Conservation (phyloP, 192 early-diverging fungal species). For the Ambispora gerdemannii region DNA sequence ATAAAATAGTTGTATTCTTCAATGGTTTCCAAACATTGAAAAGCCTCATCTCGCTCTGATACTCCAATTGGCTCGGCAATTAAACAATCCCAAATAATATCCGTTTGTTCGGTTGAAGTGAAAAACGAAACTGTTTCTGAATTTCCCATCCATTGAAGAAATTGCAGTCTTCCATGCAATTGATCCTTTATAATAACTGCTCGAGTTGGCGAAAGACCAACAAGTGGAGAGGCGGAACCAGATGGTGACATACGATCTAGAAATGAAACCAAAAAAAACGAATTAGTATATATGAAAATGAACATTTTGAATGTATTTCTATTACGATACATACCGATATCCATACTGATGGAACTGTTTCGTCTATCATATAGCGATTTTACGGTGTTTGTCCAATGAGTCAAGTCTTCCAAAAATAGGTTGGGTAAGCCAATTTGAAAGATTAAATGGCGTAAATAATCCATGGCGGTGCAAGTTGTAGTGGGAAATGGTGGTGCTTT, state of each 20-base stretch:
- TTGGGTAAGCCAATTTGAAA: conserved; percentile 10
- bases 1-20: conserved; percentile 36
- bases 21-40: conserved; percentile 40
- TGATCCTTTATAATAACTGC: conserved; percentile 27
- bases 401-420: conserved; percentile 31
- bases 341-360: conserved; percentile 20
- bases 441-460: conserved; percentile 23
- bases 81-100: conserved; percentile 44
- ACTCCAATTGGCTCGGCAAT: conserved; percentile 43
- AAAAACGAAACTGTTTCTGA: conserved; percentile 33
- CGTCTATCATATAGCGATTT: conserved; percentile 20
- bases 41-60: conserved; percentile 44
- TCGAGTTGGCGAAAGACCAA: conserved; percentile 18
- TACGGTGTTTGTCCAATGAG: conserved; percentile 27
- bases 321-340: conserved; percentile 15
- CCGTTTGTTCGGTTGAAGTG: conserved; percentile 38
- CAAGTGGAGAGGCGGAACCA: not conserved
- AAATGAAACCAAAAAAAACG: not conserved
- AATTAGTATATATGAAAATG: too few relatives aligned
- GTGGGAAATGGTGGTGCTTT: conserved; percentile 21
- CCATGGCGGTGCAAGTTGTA: not conserved
- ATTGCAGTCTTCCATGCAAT: conserved; percentile 32
- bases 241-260: conserved; percentile 14
- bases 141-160: conserved; percentile 37
- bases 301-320: too few relatives aligned